Percentiles rank a stretch among this genome's conserved stretches.
Evolutionary conservation across 2,329 filamentous ascomycete genomes (phyloP).

Genomic region (Fusarium mexicanum): DNA sequence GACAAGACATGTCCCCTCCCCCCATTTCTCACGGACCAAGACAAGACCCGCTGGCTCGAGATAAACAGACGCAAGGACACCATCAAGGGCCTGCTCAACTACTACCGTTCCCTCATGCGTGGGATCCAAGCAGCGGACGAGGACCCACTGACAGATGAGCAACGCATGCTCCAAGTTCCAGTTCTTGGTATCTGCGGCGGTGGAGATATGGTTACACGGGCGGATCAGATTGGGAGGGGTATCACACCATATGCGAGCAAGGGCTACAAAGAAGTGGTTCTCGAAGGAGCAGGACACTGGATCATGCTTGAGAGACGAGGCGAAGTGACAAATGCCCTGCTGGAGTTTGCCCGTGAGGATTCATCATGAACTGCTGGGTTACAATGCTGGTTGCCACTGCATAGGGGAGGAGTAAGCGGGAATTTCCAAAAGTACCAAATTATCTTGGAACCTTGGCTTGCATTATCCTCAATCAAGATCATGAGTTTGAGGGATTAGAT

Average conservation of each 20-base stretch:
- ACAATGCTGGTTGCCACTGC: not conserved
- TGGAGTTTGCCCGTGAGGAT: constrained; percentile 13
- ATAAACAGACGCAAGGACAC: constrained; percentile 13
- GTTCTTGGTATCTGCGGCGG: constrained; percentile 26
- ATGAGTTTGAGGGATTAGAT: not conserved
- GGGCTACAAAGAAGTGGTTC: constrained; percentile 16
- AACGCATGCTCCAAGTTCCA: constrained; percentile 31
- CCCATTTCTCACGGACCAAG: constrained; percentile 8
- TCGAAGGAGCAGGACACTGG: constrained; percentile 32
- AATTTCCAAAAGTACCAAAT: not conserved
- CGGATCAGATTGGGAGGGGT: constrained; percentile 5
- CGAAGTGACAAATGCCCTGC: constrained; percentile 14
- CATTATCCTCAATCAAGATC: not conserved
- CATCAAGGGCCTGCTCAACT: constrained; percentile 25
- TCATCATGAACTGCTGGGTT: not conserved
- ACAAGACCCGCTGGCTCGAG: constrained; percentile 12
- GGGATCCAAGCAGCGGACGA: constrained; percentile 26
- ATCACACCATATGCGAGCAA: constrained; percentile 14
- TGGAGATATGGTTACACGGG: constrained; percentile 17
- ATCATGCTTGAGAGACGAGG: constrained; percentile 27
- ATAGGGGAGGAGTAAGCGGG: not conserved
- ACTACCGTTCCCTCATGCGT: constrained; percentile 31
- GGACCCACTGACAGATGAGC: constrained; percentile 12
- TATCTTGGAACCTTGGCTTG: not conserved
- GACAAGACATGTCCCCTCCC: constrained; percentile 10